phyloP scores from a whole-genome alignment of 805 yeast species.

The Metschnikowia chrysomelidarum region DNA sequence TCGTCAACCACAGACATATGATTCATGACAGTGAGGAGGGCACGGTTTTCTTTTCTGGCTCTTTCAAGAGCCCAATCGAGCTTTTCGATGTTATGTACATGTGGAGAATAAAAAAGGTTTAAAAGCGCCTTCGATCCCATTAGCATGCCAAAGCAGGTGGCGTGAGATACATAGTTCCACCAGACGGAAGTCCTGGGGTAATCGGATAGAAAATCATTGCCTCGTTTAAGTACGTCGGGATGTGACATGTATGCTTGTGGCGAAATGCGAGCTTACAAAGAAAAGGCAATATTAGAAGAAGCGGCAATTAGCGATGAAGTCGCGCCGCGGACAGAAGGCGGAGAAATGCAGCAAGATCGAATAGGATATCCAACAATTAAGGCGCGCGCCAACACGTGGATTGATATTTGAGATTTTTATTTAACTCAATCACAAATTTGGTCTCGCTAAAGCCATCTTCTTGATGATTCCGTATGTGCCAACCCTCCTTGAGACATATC shows the following conservation, averaged over 20 bases:
- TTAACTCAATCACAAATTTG: too few species aligned
- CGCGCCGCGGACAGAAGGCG: slow-evolving; percentile 7
- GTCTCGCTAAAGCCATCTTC: too few species aligned
- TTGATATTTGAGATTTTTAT: too few species aligned
- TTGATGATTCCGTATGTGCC: too few species aligned
- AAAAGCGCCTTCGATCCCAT: slow-evolving; percentile 61
- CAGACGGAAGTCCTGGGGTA: slow-evolving; percentile 56
- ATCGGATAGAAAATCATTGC: slow-evolving; percentile 63
- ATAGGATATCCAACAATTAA: too few species aligned
- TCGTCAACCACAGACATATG: slow-evolving; percentile 93
- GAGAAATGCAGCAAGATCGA: too few species aligned
- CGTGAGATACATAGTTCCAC: slow-evolving; percentile 70
- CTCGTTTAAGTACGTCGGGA: slow-evolving; percentile 65
- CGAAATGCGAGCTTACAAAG: too few species aligned
- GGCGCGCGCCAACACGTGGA: too few species aligned
- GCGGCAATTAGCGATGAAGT: not conserved
- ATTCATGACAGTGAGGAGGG: slow-evolving; percentile 83
- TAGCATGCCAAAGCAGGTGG: slow-evolving; percentile 66
- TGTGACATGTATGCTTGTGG: slow-evolving; percentile 51
- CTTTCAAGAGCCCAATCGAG: slow-evolving; percentile 62
- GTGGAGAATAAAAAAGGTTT: slow-evolving; percentile 60
- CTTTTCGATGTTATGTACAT: slow-evolving; percentile 58
- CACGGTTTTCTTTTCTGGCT: slow-evolving; percentile 66
- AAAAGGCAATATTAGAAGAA: too few species aligned
- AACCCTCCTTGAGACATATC: too few species aligned